These are phyloP conservation scores for Populus hybrid DNA, from an alignment of 441 rosid species.

Conservation along the genomic window DNA sequence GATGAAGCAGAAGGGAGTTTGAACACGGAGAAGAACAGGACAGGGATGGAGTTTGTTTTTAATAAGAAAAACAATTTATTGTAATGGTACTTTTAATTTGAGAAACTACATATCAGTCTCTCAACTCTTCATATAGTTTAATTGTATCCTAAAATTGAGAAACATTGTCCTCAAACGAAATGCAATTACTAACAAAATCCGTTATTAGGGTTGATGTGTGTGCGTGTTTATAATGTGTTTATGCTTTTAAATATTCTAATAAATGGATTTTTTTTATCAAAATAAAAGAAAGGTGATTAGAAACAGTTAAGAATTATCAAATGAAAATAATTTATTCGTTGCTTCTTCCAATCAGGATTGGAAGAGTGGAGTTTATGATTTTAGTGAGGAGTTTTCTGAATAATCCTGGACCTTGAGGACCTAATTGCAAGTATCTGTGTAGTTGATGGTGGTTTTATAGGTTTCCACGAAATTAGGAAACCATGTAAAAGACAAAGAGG, in stretches of 20 bases:
- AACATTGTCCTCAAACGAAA: background rate
- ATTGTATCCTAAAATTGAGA: background rate
- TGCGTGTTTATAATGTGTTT: too few species aligned
- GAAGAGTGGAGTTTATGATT: too few species aligned
- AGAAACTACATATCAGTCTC: background rate
- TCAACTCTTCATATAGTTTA: background rate
- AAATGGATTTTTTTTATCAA: too few species aligned
- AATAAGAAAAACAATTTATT: too few species aligned
- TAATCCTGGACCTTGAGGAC: background rate
- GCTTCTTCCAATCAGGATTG: too few species aligned
- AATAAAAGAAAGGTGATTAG: too few species aligned
- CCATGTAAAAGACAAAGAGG: background rate
- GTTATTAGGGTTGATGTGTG: background rate
- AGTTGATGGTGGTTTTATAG: background rate
- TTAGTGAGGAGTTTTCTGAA: too few species aligned
- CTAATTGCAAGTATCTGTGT: background rate
- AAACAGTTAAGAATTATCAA: too few species aligned
- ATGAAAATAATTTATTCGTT: too few species aligned
- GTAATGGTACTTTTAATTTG: too few species aligned
- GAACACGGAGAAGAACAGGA: conserved; percentile 16
- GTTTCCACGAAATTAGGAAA: background rate
- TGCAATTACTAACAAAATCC: background rate
- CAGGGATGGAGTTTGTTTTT: background rate
- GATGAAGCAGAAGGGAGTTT: background rate
- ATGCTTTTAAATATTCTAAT: too few species aligned